Conservation (phyloP, 2,329 filamentous ascomycete species). For the Furcasterigmium furcatum region DNA sequence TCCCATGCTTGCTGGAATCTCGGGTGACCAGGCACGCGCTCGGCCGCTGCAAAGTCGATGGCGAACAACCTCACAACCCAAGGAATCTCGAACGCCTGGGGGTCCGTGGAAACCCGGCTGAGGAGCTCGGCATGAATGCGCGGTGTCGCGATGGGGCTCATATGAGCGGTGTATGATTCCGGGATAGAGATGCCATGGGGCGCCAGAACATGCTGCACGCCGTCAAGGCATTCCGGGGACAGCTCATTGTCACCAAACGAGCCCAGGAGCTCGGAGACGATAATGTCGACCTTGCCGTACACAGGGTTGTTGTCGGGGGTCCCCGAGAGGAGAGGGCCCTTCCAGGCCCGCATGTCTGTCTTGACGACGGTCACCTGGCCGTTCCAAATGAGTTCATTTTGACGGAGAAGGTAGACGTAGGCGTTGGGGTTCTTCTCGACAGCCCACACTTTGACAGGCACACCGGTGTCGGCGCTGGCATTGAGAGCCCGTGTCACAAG, state of each 20-base stretch:
- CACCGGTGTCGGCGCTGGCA: constrained; percentile 72
- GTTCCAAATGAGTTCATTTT: constrained; percentile 80
- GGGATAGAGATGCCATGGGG: constrained; percentile 90
- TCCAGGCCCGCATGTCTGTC: constrained; percentile 97
- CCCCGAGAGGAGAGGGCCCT: constrained; percentile 63
- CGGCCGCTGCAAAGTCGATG: constrained; percentile 77
- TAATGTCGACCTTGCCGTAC: constrained; percentile 76
- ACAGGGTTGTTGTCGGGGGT: constrained; percentile 39
- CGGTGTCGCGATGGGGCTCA: constrained; percentile 88
- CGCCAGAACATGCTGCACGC: constrained; percentile 85
- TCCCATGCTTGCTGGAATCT: constrained; percentile 78
- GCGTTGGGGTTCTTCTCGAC: constrained; percentile 99
- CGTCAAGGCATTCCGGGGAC: constrained; percentile 93
- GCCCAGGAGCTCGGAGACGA: constrained; percentile 90
- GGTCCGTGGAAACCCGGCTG: constrained; percentile 56
- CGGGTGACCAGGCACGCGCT: constrained; percentile 48
- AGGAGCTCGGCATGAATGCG: constrained; percentile 80
- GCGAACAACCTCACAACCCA: constrained; percentile 94
- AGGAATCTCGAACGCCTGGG: constrained; percentile 80
- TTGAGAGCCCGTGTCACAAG: constrained; percentile 83
- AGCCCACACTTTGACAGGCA: constrained; percentile 83
- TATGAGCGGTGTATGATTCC: constrained; percentile 85
- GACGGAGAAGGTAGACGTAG: constrained; percentile 84
- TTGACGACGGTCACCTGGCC: constrained; percentile 83
- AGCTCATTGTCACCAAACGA: constrained; percentile 98